Percentiles rank a stretch among this genome's conserved stretches.
Evolutionary conservation across 176 grass and related monocot species (phyloP).

Genomic region (Paspalum notatum): DNA sequence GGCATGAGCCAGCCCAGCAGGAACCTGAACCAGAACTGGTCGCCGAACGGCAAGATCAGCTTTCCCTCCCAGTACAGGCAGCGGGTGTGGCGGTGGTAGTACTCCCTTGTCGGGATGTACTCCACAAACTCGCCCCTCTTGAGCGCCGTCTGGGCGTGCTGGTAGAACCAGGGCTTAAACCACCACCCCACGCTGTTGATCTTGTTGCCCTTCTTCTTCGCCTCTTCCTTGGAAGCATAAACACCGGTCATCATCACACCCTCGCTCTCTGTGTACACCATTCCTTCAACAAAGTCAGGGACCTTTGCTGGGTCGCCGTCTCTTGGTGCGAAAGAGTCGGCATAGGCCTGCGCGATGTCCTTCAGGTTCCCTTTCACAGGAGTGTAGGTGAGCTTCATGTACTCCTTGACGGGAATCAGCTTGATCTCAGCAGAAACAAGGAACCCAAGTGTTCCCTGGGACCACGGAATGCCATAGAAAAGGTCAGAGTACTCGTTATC

Average conservation of each 20-base stretch:
- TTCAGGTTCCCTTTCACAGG: conserved; percentile 60
- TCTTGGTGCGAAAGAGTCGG: conserved; percentile 73
- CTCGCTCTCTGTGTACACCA: conserved; percentile 72
- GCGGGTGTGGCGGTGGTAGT: conserved; percentile 95
- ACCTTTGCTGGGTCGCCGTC: conserved; percentile 83
- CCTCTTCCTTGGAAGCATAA: conserved; percentile 95
- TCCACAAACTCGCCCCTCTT: conserved; percentile 94
- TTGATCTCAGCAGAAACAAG: conserved; percentile 92
- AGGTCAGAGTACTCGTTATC: conserved; percentile 90
- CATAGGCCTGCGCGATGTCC: conserved; percentile 73
- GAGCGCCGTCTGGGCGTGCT: conserved; percentile 81
- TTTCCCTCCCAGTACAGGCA: conserved; percentile 97
- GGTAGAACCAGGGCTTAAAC: conserved; percentile 98
- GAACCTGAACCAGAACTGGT: conserved; percentile 98
- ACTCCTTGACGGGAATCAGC: conserved; percentile 87
- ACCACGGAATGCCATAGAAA: conserved; percentile 95
- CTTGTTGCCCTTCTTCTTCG: conserved; percentile 92
- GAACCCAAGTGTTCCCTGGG: conserved; percentile 87
- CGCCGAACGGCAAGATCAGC: conserved; percentile 84
- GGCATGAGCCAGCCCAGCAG: conserved; percentile 91
- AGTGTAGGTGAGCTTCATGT: conserved; percentile 83
- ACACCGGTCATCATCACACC: conserved; percentile 91
- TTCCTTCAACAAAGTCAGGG: conserved; percentile 93
- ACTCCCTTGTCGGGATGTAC: conserved; percentile 91
- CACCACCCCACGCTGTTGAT: conserved; percentile 89